phyloP scores from a whole-genome alignment of 768 basidiomycete genomes.

The Cytidiella melzeri region DNA sequence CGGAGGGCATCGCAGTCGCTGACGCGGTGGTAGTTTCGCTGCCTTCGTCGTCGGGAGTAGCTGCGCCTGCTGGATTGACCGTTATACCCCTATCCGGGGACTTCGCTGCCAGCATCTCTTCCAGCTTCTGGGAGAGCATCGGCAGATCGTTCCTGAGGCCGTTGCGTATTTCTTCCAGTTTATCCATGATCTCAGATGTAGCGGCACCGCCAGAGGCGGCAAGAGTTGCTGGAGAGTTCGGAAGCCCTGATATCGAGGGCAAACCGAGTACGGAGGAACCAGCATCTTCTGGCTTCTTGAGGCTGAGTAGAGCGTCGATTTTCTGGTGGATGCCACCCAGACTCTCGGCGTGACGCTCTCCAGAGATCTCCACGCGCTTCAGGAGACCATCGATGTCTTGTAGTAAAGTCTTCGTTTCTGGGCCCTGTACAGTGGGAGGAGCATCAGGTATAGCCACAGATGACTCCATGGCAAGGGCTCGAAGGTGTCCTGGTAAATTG shows the following conservation, averaged over 20 bases:
- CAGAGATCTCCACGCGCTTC: conserved; percentile 10
- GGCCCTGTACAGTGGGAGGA: conserved; percentile 2
- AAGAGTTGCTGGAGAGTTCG: neutral
- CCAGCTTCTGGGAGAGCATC: conserved; percentile 12
- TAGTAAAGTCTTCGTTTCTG: conserved; percentile 7
- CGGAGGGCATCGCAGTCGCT: neutral
- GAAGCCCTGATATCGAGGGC: neutral
- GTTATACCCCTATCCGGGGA: neutral
- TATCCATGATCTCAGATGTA: conserved; percentile 22
- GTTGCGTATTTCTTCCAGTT: conserved; percentile 34
- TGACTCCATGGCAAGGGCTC: conserved; percentile 1
- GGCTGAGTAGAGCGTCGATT: conserved; percentile 18
- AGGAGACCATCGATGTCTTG: conserved; percentile 11
- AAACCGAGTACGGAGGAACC: conserved; percentile 1
- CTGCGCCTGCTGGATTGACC: no score
- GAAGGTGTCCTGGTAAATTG: neutral
- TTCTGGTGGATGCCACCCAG: conserved; percentile 18
- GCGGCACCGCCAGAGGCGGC: no score
- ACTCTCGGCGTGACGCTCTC: conserved; percentile 11
- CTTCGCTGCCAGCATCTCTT: conserved; percentile 10
- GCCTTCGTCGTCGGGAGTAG: no score
- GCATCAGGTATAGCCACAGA: neutral
- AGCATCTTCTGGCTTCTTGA: neutral
- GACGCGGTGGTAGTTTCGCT: neutral
- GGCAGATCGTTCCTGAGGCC: conserved; percentile 31